Conservation (phyloP, 345 rosid species). For the Eucalyptus pumila region DNA sequence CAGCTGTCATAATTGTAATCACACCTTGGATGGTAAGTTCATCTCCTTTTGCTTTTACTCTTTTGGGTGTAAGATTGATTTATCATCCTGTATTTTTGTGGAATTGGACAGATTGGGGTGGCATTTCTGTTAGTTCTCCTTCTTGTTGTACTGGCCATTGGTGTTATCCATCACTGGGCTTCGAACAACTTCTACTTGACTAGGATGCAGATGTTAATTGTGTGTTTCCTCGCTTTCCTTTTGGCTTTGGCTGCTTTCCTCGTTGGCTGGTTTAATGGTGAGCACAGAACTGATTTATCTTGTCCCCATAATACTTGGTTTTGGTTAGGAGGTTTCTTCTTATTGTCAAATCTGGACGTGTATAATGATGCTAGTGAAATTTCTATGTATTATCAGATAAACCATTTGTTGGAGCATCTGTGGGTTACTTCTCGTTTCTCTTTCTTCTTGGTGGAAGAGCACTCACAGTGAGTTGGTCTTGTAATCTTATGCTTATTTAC, state of each 20-base stretch:
- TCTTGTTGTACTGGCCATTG: slow-evolving; percentile 81
- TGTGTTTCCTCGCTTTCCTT: slow-evolving; percentile 88
- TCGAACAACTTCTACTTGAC: slow-evolving; percentile 98
- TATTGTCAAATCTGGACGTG: neutral
- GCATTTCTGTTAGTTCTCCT: slow-evolving; percentile 88
- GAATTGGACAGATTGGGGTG: slow-evolving; percentile 67
- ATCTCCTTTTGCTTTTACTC: neutral
- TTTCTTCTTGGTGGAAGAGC: slow-evolving; percentile 98
- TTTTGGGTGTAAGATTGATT: neutral
- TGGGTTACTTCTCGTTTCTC: slow-evolving; percentile 90
- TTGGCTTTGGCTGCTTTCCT: slow-evolving; percentile 98
- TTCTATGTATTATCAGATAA: slow-evolving; percentile 28
- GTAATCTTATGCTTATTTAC: neutral
- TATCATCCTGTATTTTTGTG: slow-evolving; percentile 1
- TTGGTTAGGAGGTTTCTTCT: neutral
- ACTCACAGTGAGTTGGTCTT: slow-evolving; percentile 56
- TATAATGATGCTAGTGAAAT: neutral
- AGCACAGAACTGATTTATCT: neutral
- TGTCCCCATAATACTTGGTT: neutral
- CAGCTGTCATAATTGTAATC: slow-evolving; percentile 71
- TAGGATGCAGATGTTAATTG: slow-evolving; percentile 73
- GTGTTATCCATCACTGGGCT: slow-evolving; percentile 95
- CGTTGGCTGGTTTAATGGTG: slow-evolving; percentile 86
- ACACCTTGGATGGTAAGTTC: slow-evolving; percentile 85
- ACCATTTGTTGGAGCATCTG: slow-evolving; percentile 99